These are phyloP conservation scores for Botrytis sinoallii DNA, from an alignment of 2,329 filamentous ascomycete species.

Conservation along the genomic window DNA sequence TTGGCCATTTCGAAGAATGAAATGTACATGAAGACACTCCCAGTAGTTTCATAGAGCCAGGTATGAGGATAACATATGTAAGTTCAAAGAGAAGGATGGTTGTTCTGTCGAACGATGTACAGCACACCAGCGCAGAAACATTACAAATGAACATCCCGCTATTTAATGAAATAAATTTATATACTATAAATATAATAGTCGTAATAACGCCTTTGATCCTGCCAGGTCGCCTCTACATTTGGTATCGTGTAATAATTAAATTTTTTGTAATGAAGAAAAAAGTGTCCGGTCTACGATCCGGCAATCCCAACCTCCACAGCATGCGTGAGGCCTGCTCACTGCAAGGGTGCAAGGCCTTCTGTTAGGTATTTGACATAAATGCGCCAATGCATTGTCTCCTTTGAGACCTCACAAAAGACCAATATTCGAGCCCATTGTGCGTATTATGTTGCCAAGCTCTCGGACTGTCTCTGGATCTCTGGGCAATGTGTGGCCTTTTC, in stretches of 20 bases:
- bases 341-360: not conserved
- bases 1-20: not conserved
- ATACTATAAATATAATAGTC: not conserved
- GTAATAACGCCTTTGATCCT: not conserved
- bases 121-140: not conserved
- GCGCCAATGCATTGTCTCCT: not conserved
- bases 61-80: not conserved
- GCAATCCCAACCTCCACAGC: not conserved
- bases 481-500: constrained; percentile 62
- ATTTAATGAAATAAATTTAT: not conserved
- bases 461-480: constrained; percentile 43
- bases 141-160: not conserved
- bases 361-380: not conserved
- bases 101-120: not conserved
- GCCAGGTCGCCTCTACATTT: not conserved
- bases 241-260: not conserved
- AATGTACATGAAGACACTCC: not conserved
- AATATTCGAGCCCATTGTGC: constrained; percentile 27
- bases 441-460: constrained; percentile 35
- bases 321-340: constrained; percentile 3
- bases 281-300: not conserved
- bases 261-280: not conserved
- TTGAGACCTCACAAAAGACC: constrained; percentile 1
- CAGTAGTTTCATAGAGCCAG: not conserved
- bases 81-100: not conserved